Percentiles rank a stretch among this genome's conserved stretches.
These are phyloP conservation scores for Apodospora peruviana DNA, from an alignment of 495 filamentous ascomycete species.

Conservation along the genomic window DNA sequence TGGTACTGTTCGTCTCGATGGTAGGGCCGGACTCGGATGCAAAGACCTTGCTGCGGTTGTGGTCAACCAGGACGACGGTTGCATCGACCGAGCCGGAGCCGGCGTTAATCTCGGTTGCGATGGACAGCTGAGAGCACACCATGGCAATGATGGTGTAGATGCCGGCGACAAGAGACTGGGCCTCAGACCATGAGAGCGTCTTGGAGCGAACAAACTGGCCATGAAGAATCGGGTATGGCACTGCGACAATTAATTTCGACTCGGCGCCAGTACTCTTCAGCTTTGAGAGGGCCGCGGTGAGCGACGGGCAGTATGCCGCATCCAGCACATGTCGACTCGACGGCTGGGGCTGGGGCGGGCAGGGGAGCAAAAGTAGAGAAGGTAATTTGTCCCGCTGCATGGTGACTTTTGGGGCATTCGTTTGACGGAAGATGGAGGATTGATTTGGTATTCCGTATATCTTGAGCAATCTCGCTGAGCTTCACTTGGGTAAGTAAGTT, in stretches of 20 bases:
- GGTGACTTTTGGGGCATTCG: background rate
- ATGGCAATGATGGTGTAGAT: conserved; percentile 73
- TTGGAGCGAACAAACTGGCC: conserved; percentile 39
- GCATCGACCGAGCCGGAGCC: conserved; percentile 69
- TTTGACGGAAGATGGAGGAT: background rate
- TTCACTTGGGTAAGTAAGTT: too few species aligned
- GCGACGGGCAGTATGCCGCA: conserved; percentile 52
- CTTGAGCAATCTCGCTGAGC: too few species aligned
- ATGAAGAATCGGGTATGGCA: conserved; percentile 49
- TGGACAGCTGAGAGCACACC: conserved; percentile 54
- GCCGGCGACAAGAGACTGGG: conserved; percentile 66
- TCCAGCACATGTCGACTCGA: conserved; percentile 39
- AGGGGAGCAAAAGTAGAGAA: conserved; percentile 54
- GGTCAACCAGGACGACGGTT: conserved; percentile 66
- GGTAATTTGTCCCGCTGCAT: conserved; percentile 24
- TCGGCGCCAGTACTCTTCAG: conserved; percentile 33
- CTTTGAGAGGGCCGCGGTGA: conserved; percentile 40
- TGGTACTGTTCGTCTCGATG: conserved; percentile 38
- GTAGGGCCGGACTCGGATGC: conserved; percentile 19
- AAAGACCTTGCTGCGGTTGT: conserved; percentile 37
- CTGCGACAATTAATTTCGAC: conserved; percentile 45
- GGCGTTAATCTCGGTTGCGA: conserved; percentile 54
- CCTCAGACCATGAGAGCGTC: conserved; percentile 50
- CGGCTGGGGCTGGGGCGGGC: conserved; percentile 48
- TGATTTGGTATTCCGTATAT: background rate